Conservation (phyloP, 2,329 filamentous ascomycete genomes). For the Xylariaceae sp. region DNA sequence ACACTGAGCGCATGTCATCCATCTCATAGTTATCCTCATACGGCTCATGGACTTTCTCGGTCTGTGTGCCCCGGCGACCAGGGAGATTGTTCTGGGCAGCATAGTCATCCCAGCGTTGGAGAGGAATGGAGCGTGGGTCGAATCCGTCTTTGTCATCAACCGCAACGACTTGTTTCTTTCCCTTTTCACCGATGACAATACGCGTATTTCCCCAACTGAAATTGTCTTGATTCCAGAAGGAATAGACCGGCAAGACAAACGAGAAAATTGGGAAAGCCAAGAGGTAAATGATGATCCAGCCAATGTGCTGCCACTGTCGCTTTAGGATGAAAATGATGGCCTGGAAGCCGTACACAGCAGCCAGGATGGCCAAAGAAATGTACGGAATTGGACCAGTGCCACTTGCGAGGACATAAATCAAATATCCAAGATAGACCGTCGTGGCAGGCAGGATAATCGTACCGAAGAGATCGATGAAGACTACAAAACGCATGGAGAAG, state of each 20-base stretch:
- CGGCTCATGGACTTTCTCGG: constrained; percentile 59
- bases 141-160: constrained; percentile 77
- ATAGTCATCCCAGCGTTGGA: constrained; percentile 98
- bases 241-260: constrained; percentile 87
- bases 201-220: constrained; percentile 99
- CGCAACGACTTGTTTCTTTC: constrained; percentile 83
- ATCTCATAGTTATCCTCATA: constrained; percentile 86
- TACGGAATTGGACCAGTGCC: constrained; percentile 72
- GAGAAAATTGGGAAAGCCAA: constrained; percentile 93
- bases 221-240: constrained; percentile 99
- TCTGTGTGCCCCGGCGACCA: constrained; percentile 72
- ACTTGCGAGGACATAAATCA: constrained; percentile 75
- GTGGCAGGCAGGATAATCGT: constrained; percentile 90
- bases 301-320: constrained; percentile 95
- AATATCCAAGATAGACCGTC: constrained; percentile 78
- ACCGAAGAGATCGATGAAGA: constrained; percentile 89
- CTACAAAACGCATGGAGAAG: constrained; percentile 96
- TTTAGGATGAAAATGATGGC: constrained; percentile 95
- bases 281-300: constrained; percentile 99
- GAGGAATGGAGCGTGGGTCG: constrained; percentile 85
- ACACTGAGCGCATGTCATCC: constrained; percentile 96
- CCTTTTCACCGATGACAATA: constrained; percentile 92
- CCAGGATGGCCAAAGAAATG: constrained; percentile 85
- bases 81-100: constrained; percentile 81
- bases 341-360: constrained; percentile 90